These are phyloP conservation scores for Halteria grandinella DNA, from an alignment of 73 alveolate genomes.

Conservation along the genomic window DNA sequence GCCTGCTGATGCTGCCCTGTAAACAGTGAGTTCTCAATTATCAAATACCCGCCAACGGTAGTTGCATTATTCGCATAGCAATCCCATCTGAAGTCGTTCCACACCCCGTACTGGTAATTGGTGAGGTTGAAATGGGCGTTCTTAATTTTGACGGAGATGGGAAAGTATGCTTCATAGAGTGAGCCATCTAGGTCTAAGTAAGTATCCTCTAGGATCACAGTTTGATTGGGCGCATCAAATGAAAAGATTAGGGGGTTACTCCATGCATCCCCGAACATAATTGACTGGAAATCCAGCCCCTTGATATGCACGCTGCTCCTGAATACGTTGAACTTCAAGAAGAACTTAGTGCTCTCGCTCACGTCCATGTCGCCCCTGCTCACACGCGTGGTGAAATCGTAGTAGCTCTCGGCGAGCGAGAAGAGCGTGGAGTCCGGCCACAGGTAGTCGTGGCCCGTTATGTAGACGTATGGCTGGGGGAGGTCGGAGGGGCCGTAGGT, in stretches of 20 bases:
- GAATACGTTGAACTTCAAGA: conserved; percentile 39
- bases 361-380: conserved; percentile 43
- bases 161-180: conserved; percentile 34
- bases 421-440: conserved; percentile 48
- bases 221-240: conserved; percentile 24
- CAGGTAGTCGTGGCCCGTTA: conserved; percentile 29
- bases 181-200: conserved; percentile 58
- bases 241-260: conserved; percentile 42
- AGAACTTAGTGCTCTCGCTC: conserved; percentile 35
- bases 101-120: conserved; percentile 47
- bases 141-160: conserved; percentile 2
- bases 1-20: conserved; percentile 37
- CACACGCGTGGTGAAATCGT: conserved; percentile 30
- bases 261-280: conserved; percentile 65
- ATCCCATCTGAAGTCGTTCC: conserved; percentile 53
- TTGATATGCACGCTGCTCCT: conserved; percentile 5
- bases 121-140: conserved; percentile 28
- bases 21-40: conserved; percentile 1
- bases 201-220: neutral
- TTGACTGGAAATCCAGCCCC: conserved; percentile 28
- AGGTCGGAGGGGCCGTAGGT: conserved; percentile 21
- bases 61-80: conserved; percentile 31
- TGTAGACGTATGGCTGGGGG: conserved; percentile 43
- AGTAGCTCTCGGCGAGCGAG: conserved; percentile 9
- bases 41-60: neutral